phyloP scores from a whole-genome alignment of 192 early-diverging fungal genomes.

The Coemansia asiatica region DNA sequence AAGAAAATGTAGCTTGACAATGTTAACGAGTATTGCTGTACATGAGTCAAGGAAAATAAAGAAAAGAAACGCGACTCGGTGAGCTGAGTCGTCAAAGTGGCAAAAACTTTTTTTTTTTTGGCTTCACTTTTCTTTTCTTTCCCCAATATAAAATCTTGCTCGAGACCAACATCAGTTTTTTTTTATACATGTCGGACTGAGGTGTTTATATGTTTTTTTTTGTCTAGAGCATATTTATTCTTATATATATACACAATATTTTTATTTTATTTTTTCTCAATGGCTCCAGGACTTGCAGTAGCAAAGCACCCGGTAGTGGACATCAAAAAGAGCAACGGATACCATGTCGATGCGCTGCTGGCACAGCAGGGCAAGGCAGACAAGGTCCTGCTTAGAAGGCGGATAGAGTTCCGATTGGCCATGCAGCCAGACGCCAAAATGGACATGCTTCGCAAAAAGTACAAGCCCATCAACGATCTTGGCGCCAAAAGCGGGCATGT shows the following conservation, averaged over 20 bases:
- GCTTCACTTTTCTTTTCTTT: constrained; percentile 1
- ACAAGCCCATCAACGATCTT: constrained; percentile 61
- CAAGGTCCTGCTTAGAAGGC: constrained; percentile 53
- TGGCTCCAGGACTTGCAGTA: constrained; percentile 39
- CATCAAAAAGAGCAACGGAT: constrained; percentile 7
- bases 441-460: constrained; percentile 64
- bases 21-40: too few relatives aligned
- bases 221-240: neutral
- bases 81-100: neutral
- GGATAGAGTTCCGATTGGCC: constrained; percentile 64
- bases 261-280: neutral
- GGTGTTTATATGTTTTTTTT: neutral
- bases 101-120: constrained; percentile 1
- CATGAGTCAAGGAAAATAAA: too few relatives aligned
- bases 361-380: constrained; percentile 47
- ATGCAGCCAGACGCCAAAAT: constrained; percentile 61
- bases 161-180: neutral
- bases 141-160: neutral
- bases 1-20: too few relatives aligned
- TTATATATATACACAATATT: neutral
- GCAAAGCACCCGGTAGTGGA: neutral
- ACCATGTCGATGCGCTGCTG: constrained; percentile 47
- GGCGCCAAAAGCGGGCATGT: neutral
- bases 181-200: neutral
- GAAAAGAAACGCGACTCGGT: too few relatives aligned